Base-by-base conservation (phyloP, 2,329 filamentous ascomycete genomes). In the Epichloe elymi region DNA sequence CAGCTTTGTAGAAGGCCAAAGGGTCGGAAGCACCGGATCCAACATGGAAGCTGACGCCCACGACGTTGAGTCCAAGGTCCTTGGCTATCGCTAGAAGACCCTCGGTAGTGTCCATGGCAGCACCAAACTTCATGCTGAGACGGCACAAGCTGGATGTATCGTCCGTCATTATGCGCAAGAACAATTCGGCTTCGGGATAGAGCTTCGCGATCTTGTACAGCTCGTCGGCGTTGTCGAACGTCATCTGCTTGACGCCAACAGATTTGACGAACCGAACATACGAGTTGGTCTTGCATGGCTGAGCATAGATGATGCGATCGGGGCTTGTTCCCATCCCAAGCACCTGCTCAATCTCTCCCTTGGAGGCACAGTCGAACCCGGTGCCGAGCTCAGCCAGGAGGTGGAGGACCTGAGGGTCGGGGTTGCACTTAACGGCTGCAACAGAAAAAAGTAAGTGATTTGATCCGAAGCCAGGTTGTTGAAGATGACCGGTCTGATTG, bases 241-340 rank as follows among this genome's bases (percentile, higher is more conserved):
- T 98, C 91, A 98, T 97, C 76, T 95, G 88, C 73, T 86, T 91
- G 66, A 98, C 93, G 59, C 85, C 86, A 58, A 83, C 76, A 65
- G 82, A 79, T 63, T 86, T 82, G 57, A 94, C 93, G 64, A 90
- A 95, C 64, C 90, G 88, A 56, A 98, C 78, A 69, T 96, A 97
- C 46, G 91, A 96, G 74, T 93, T 95, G 63, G 93, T 98, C 82
- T 98, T 98, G 86, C 93, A 97, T 51, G 93, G 93, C 73, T 98
- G 93, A 47, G 93, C 93, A 65, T 97, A 98, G 72, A 98, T 96
- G 75, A 98, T 94, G 67, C 91, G 89, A 58, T 83, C 80, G 12
- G 93, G 87, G 64, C 87, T 83, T 58, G 95, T 78, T 60, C 89
- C 90, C 67, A 90, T 79, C 63, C 78, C 76, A 50, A 97, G 76